These are phyloP conservation scores for Lolium perenne DNA, from an alignment of 176 grass and related monocot genomes.

Conservation along the genomic window DNA sequence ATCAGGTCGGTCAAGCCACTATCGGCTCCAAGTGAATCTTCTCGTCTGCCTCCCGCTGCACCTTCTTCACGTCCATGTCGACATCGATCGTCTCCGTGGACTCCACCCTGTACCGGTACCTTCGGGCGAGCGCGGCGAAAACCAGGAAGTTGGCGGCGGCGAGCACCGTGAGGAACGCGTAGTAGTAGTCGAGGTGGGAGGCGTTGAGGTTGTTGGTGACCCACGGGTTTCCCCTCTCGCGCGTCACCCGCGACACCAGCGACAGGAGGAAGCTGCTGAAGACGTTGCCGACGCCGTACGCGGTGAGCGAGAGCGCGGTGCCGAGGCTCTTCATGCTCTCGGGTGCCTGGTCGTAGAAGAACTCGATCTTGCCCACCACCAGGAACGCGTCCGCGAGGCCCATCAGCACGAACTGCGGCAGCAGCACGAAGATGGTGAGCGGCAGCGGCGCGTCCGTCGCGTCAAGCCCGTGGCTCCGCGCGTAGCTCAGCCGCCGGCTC, in stretches of 20 bases:
- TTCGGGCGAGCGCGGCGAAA: slow-evolving; percentile 41
- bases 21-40: slow-evolving; percentile 25
- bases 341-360: slow-evolving; percentile 91
- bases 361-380: slow-evolving; percentile 73
- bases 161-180: slow-evolving; percentile 59
- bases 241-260: slow-evolving; percentile 42
- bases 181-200: slow-evolving; percentile 73
- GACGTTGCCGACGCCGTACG: slow-evolving; percentile 58
- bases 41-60: not conserved
- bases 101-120: slow-evolving; percentile 61
- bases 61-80: not conserved
- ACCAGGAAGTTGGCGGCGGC: slow-evolving; percentile 40
- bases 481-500: slow-evolving; percentile 43
- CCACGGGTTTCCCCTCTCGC: slow-evolving; percentile 41
- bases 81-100: slow-evolving; percentile 31
- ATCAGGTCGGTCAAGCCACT: not conserved
- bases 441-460: slow-evolving; percentile 18
- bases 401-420: slow-evolving; percentile 72
- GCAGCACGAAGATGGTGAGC: slow-evolving; percentile 61
- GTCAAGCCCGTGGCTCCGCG: slow-evolving; percentile 36
- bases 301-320: slow-evolving; percentile 58
- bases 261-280: slow-evolving; percentile 65
- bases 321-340: slow-evolving; percentile 86
- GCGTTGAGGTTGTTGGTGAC: slow-evolving; percentile 63
- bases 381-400: slow-evolving; percentile 58